Base-by-base conservation (phyloP, 1,284 basidiomycete genomes). In the Apiotrichum montevideense region DNA sequence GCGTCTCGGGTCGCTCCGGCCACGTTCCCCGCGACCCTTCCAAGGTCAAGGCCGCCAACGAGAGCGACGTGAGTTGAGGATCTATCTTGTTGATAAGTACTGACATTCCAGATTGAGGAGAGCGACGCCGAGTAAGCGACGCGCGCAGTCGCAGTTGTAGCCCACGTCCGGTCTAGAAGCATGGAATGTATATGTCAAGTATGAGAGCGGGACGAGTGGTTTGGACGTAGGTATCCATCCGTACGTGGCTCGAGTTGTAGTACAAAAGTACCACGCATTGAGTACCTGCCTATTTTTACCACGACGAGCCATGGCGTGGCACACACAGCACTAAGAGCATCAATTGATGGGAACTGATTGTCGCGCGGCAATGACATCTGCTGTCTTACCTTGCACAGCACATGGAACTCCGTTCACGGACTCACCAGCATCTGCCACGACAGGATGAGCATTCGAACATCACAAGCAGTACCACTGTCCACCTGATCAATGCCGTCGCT, bases 51-150 rank as follows among this genome's bases (percentile, higher is more conserved):
- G 56, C 58, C 47, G 74, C 72, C 34, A 72, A 73, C 57, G 73
- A 76, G 63, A 68, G 63, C 40, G 73, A 75, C 69, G 69, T 73
- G 67, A 71, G 66, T 67, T 34, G 34, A 3, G 3, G 35, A 21
- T 29, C 10, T 41, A 3, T 34, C 35, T 4, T 11, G 35, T 2
- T n/a, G 33, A 37, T 33, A 21, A 21, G 9, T 40, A 34, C 64
- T 65, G 59, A 66, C 52, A 21, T 6, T 41, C 6, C 56, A 74
- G 72, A 74, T 75, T 56, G 73, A 75, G 62, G 73, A 75, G 63
- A 68, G 66, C 52, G 73, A 75, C 53, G 73, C 65, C 34, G 73
- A 75, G 60, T 48, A 48, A 34, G 46, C 40, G 1, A 73, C 45
- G 37, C 46, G 32, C 3, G 35, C 7, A 32, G 46, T 48, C 66